Base-by-base conservation (phyloP, 345 rosid genomes). In the Acer campestre region DNA sequence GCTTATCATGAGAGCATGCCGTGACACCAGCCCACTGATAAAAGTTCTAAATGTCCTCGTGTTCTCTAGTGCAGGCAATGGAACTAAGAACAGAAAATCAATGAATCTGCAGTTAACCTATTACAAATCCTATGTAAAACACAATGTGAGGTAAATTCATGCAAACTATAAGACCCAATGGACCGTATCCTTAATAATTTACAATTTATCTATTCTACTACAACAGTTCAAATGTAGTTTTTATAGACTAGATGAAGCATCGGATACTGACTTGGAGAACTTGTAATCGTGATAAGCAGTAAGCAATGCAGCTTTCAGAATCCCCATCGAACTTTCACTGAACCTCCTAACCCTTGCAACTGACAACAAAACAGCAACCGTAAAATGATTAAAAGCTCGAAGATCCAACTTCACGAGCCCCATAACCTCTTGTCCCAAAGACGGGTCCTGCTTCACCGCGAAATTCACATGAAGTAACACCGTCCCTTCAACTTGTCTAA, bases 391-490 rank as follows among this genome's bases (percentile, higher is more conserved):
- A 75, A 94, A 82, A 40, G 89, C 88, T 31, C 85, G 81, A 59
- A 83, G 68, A 78, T 88, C 88, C 42, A 87, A 83, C 81, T 90
- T 94, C 67, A 94, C 82, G 18, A 94, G 81, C 67, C 87, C 84
- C 65, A 92, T 79, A 77, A 92, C 90, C 89, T 88, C 97, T 80
- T 87, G 88, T 71, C 89, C 95, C 66, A 94, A 31, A 7, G 98
- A 88, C 79, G 94, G 90, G 85, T 92, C 98, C 88, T 94, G 98
- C 90, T 93, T 93, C 84, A 92, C 97, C 0, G 98, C 90, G 1
- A 93, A 93, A 87, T 93, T 93, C 55, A 93, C 76, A 81, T 92
- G 98, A 83, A 94, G 97, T 87, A 92, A 82, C 74, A 87, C 93
- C 0, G 98, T 94, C 67, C 93, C 98, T 74, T 92, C 90, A 18